Base-by-base conservation (phyloP, 208 protist species). In the Leptomonas seymouri region DNA sequence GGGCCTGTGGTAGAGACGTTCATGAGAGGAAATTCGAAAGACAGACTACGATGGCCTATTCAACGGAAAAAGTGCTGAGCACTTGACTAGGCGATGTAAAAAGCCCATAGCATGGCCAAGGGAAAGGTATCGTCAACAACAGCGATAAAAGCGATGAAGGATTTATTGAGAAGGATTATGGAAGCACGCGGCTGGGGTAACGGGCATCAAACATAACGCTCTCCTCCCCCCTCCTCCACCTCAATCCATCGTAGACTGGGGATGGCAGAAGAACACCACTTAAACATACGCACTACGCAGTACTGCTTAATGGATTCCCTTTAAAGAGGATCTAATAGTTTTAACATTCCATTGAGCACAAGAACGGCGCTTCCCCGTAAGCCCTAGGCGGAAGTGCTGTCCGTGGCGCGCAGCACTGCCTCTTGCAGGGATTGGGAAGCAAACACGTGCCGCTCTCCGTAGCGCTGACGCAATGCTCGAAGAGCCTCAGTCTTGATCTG, bases 391-490 rank as follows among this genome's bases (percentile, higher is more conserved):
- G 39, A 18, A 20, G 48, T 5, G n/a, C n/a, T 45, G 11, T 60
- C 51, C 28, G 62, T 25, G n/a, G 66, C 64, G 34, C 64, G 58
- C 5, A 20, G 30, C 14, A 85, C 46, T 0, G 76, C 78, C 31
- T 76, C 66, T 1, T 42, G 31, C 51, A 93, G 72, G 14, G 61
- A 72, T 18, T 25, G 57, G 0, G 78, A 66, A 30, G 76, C 59
- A 49, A 72, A 80, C 18, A 91, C 53, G 70, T 85, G 81, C 0
- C 71, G 39, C n/a, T 64, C 30, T 8, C 89, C 89, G 62, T 91
- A 86, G 66, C 86, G 76, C 59, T 77, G 68, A 59, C 83, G 80
- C 54, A 94, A 62, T 28, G 45, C 50, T 54, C 68, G 61, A 39
- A 91, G 71, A 9, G 48, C 71, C 28, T 44, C 67, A 9, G 50